Percentiles rank a stretch among this genome's conserved stretches.
phyloP scores from a whole-genome alignment of 306 rosid species.

The Coriaria nepalensis region DNA sequence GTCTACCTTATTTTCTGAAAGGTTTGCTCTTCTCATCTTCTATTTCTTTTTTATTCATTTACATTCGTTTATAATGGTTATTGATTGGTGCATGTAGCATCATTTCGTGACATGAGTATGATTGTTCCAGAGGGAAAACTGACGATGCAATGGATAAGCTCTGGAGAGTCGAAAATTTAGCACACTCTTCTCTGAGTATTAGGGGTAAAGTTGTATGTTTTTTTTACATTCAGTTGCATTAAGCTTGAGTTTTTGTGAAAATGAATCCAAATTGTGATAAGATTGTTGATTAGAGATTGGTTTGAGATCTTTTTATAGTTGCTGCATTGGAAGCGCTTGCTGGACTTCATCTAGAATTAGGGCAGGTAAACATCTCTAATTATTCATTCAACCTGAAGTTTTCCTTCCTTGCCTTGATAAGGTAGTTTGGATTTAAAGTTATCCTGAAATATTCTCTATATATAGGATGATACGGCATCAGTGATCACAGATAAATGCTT shows the following conservation, averaged over 20 bases:
- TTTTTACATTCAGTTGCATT: constrained; percentile 2
- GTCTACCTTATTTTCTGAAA: constrained; percentile 65
- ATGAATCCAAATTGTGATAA: background rate
- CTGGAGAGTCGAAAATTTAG: constrained; percentile 36
- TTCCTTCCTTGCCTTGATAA: constrained; percentile 1
- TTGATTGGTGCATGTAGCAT: too few species aligned
- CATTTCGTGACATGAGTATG: too few species aligned
- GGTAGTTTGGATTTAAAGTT: background rate
- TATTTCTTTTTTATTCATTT: background rate
- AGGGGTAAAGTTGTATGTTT: constrained; percentile 32
- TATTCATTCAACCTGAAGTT: constrained; percentile 6
- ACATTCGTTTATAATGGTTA: background rate
- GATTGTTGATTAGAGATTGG: constrained; percentile 7
- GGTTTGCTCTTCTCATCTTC: constrained; percentile 39
- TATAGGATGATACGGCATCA: constrained; percentile 70
- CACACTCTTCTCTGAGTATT: constrained; percentile 42
- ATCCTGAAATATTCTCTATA: constrained; percentile 19
- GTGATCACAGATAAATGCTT: constrained; percentile 67
- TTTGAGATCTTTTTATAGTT: constrained; percentile 37
- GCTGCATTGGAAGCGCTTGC: constrained; percentile 79
- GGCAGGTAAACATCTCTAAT: constrained; percentile 36
- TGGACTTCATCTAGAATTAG: constrained; percentile 62
- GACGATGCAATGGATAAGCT: constrained; percentile 63
- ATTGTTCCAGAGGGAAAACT: constrained; percentile 37
- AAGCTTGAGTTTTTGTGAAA: constrained; percentile 1